phyloP scores from a whole-genome alignment of 371 early-diverging fungal genomes.

The Lichtheimia hyalospora region DNA sequence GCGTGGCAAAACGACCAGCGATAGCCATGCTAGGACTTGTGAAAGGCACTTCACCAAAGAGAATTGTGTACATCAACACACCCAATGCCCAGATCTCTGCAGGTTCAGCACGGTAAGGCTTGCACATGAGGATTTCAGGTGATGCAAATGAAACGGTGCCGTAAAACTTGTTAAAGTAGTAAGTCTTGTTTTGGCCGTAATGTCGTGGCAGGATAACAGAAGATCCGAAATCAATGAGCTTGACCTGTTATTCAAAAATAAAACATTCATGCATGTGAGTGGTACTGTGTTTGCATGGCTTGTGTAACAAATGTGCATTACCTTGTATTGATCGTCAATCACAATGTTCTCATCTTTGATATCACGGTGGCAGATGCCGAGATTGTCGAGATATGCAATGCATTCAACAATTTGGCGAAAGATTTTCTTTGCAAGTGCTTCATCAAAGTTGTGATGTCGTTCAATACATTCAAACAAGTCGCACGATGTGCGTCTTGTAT shows the following conservation, averaged over 20 bases:
- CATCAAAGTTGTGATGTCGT: slow-evolving; percentile 62
- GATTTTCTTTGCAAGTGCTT: slow-evolving; percentile 56
- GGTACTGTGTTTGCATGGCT: too few species aligned
- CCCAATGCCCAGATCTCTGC: slow-evolving; percentile 87
- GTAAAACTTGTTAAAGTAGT: slow-evolving; percentile 37
- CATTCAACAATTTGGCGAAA: slow-evolving; percentile 75
- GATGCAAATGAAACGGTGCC: slow-evolving; percentile 62
- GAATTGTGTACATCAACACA: slow-evolving; percentile 71
- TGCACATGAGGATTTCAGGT: slow-evolving; percentile 78
- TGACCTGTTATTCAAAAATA: slow-evolving; percentile 42
- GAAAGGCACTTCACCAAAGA: slow-evolving; percentile 78
- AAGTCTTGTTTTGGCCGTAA: slow-evolving; percentile 20
- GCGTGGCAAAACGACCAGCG: slow-evolving; percentile 47
- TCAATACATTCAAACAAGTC: slow-evolving; percentile 87
- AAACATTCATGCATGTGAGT: too few species aligned
- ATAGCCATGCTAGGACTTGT: slow-evolving; percentile 53
- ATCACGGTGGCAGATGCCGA: slow-evolving; percentile 65
- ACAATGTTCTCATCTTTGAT: slow-evolving; percentile 81
- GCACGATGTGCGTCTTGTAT: slow-evolving; percentile 57
- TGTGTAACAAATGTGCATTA: slow-evolving; percentile 11
- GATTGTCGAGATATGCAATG: slow-evolving; percentile 60
- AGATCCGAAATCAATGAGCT: slow-evolving; percentile 83
- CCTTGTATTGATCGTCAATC: slow-evolving; percentile 61
- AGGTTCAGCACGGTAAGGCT: slow-evolving; percentile 74
- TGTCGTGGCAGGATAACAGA: slow-evolving; percentile 40